Evolutionary conservation across 345 rosid species (phyloP).

Genomic region (Salix suchowensis): DNA sequence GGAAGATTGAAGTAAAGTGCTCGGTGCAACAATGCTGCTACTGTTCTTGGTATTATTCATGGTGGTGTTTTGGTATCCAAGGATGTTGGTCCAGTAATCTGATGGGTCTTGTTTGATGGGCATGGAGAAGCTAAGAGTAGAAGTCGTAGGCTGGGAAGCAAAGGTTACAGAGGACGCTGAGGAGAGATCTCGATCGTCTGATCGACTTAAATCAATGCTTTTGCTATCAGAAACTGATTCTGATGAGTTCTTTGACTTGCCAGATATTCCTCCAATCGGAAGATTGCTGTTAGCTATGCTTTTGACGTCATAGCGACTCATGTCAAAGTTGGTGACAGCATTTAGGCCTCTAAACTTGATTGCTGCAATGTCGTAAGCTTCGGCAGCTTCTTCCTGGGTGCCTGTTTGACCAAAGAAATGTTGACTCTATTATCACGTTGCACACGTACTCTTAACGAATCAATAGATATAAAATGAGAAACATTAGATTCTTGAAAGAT

Average conservation of each 20-base stretch:
- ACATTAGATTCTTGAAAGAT: not conserved
- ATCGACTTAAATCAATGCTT: slow-evolving; percentile 34
- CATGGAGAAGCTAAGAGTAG: slow-evolving; percentile 30
- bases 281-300: slow-evolving; percentile 78
- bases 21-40: slow-evolving; percentile 2
- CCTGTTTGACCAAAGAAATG: slow-evolving; percentile 32
- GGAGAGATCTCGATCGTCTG: slow-evolving; percentile 42
- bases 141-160: slow-evolving; percentile 27
- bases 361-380: slow-evolving; percentile 75
- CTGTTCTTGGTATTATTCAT: slow-evolving; percentile 14
- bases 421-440: not conserved
- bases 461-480: not conserved
- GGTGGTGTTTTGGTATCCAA: slow-evolving; percentile 18
- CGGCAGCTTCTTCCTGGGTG: slow-evolving; percentile 79
- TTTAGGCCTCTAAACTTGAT: slow-evolving; percentile 86
- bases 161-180: slow-evolving; percentile 47
- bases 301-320: slow-evolving; percentile 88
- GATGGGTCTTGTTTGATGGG: slow-evolving; percentile 61
- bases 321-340: slow-evolving; percentile 91
- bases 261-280: slow-evolving; percentile 65
- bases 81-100: slow-evolving; percentile 60
- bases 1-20: slow-evolving; percentile 10
- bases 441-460: not conserved
- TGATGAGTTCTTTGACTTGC: slow-evolving; percentile 38
- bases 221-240: slow-evolving; percentile 45